These are phyloP conservation scores for Gracilaria gracilis DNA, from an alignment of 23 red algal species.

Conservation along the genomic window DNA sequence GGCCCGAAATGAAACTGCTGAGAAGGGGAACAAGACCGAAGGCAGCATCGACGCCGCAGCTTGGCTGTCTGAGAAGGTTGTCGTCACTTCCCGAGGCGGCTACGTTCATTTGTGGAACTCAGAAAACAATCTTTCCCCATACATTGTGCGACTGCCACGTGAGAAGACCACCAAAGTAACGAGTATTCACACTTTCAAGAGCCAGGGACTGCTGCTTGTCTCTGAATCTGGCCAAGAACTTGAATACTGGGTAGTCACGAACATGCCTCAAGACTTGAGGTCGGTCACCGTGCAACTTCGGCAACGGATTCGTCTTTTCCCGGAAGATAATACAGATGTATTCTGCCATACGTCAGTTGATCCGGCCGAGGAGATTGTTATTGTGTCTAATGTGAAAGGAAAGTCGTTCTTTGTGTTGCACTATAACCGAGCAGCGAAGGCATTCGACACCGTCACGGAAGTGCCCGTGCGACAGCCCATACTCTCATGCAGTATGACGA, in stretches of 20 bases:
- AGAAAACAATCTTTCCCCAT: slow-evolving; percentile 43
- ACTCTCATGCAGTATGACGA: slow-evolving; percentile 75
- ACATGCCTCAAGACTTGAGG: slow-evolving; percentile 25
- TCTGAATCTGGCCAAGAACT: slow-evolving; percentile 45
- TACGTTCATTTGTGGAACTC: slow-evolving; percentile 67
- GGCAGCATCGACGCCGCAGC: slow-evolving; percentile 50
- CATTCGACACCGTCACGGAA: slow-evolving; percentile 69
- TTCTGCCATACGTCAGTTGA: slow-evolving; percentile 51
- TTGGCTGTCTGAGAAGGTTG: slow-evolving; percentile 68
- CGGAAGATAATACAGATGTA: slow-evolving; percentile 24
- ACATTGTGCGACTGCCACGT: slow-evolving; percentile 46
- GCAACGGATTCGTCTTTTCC: slow-evolving; percentile 45
- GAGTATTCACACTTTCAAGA: slow-evolving; percentile 26
- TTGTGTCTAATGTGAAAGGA: slow-evolving; percentile 43
- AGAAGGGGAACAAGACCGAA: slow-evolving; percentile 31
- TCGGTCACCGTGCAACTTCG: slow-evolving; percentile 49
- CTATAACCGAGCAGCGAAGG: slow-evolving; percentile 36
- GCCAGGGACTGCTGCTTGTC: slow-evolving; percentile 37
- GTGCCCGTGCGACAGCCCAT: slow-evolving; percentile 72
- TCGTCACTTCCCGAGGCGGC: slow-evolving; percentile 66
- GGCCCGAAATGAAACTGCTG: slow-evolving; percentile 39
- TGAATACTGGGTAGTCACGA: slow-evolving; percentile 52
- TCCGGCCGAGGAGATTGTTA: slow-evolving; percentile 53
- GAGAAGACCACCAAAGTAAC: slow-evolving; percentile 54
- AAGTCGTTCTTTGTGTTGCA: slow-evolving; percentile 72